These are phyloP conservation scores for sunflower (Helianthus annuus) DNA, from an alignment of 129 eudicot genomes.

Conservation along the genomic window HanXRQr2.0-SUNRISE NC_035448.2:108518209-108518708, in stretches of 20 bases:
- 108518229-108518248: constrained; percentile 81
- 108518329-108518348: background rate
- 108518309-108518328: background rate
- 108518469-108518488: constrained; percentile 1
- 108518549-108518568: background rate
- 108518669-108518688: background rate
- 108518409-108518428: background rate
- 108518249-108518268: constrained; percentile 84
- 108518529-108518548: background rate
- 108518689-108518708: background rate
- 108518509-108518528: background rate
- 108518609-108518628: background rate
- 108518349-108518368: background rate
- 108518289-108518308: constrained; percentile 77
- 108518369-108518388: background rate
- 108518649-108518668: background rate
- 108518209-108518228: constrained; percentile 57
- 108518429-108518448: background rate
- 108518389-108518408: constrained; percentile 2
- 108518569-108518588: background rate
- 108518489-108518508: background rate
- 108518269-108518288: constrained; percentile 81
- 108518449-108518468: background rate
- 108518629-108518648: background rate
- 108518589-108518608: background rate